phyloP scores from a whole-genome alignment of 2,329 filamentous ascomycete genomes.

The Alternaria arborescens region DNA sequence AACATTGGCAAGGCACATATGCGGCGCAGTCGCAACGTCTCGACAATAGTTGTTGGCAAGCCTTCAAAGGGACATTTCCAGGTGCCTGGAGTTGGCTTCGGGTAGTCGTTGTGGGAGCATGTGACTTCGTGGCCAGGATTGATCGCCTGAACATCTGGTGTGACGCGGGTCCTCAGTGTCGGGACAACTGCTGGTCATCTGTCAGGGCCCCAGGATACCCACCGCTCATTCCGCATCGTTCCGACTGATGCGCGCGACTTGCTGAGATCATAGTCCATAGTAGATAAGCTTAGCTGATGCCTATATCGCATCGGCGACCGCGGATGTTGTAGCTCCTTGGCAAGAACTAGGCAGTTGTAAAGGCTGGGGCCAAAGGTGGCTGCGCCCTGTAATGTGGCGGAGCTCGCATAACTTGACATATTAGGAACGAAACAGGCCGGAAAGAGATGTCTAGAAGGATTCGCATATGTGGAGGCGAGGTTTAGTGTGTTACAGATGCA shows the following conservation, averaged over 20 bases:
- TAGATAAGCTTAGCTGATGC: conserved; percentile 24
- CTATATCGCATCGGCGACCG: conserved; percentile 18
- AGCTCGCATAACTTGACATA: conserved; percentile 13
- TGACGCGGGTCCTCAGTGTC: conserved; percentile 6
- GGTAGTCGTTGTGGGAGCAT: background rate
- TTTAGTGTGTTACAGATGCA: conserved; percentile 16
- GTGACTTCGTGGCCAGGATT: background rate
- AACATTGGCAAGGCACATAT: background rate
- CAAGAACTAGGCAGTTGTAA: conserved; percentile 19
- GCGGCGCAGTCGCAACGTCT: background rate
- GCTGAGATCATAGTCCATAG: background rate
- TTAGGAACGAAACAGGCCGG: background rate
- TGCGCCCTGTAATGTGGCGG: conserved; percentile 23
- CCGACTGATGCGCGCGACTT: background rate
- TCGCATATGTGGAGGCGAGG: background rate
- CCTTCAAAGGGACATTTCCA: background rate
- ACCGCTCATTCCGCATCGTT: conserved; percentile 6
- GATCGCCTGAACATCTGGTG: conserved; percentile 12
- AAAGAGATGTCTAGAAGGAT: background rate
- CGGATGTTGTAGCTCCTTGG: conserved; percentile 16
- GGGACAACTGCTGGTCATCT: conserved; percentile 11
- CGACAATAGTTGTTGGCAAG: background rate
- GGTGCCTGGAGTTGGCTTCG: background rate
- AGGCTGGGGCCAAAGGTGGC: conserved; percentile 14
- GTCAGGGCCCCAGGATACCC: conserved; percentile 1